A percentile compares a stretch with the other conserved stretches of the same genome.
Evolutionary conservation across 2,329 filamentous ascomycete species (phyloP).

Genomic region (Curvularia sp.): DNA sequence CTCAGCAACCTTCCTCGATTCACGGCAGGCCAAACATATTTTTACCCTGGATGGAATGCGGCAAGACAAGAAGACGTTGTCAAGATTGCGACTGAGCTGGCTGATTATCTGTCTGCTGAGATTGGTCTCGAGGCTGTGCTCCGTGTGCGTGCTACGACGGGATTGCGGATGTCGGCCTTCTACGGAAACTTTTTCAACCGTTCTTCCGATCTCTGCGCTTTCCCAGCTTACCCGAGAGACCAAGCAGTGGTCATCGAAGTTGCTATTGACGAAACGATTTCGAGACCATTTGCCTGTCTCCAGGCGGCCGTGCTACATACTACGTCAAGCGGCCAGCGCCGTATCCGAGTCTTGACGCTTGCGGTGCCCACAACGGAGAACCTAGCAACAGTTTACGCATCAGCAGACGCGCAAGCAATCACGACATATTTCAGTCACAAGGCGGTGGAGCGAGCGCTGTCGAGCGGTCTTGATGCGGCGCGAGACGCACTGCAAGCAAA

Average conservation of each 20-base stretch:
- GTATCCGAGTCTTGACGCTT: slow-evolving; percentile 92
- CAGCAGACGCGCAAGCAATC: slow-evolving; percentile 91
- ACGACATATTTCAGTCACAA: slow-evolving; percentile 97
- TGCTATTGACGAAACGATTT: slow-evolving; percentile 92
- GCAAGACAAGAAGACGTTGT: slow-evolving; percentile 93
- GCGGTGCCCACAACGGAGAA: slow-evolving; percentile 91
- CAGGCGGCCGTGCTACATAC: slow-evolving; percentile 94
- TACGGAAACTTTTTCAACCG: slow-evolving; percentile 99
- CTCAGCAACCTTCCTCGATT: slow-evolving; percentile 95
- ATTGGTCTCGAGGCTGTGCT: slow-evolving; percentile 96
- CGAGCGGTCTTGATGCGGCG: slow-evolving; percentile 86
- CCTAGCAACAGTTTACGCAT: slow-evolving; percentile 90
- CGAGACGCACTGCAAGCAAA: slow-evolving; percentile 91
- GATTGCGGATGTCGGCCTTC: slow-evolving; percentile 94
- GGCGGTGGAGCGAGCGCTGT: slow-evolving; percentile 87
- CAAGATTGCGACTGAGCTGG: slow-evolving; percentile 97
- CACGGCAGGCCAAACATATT: slow-evolving; percentile 97
- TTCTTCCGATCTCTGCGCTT: slow-evolving; percentile 95
- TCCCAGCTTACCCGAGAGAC: slow-evolving; percentile 96
- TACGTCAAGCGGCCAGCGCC: slow-evolving; percentile 94
- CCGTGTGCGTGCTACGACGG: slow-evolving; percentile 91
- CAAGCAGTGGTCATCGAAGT: slow-evolving; percentile 98
- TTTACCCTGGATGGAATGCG: slow-evolving; percentile 98
- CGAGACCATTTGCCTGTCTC: slow-evolving; percentile 83
- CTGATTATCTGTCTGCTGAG: slow-evolving; percentile 94